Percentiles rank a stretch among this genome's conserved stretches.
Evolutionary conservation across 2,329 filamentous ascomycete genomes (phyloP).

Genomic region (Podosphaera xanthii): DNA sequence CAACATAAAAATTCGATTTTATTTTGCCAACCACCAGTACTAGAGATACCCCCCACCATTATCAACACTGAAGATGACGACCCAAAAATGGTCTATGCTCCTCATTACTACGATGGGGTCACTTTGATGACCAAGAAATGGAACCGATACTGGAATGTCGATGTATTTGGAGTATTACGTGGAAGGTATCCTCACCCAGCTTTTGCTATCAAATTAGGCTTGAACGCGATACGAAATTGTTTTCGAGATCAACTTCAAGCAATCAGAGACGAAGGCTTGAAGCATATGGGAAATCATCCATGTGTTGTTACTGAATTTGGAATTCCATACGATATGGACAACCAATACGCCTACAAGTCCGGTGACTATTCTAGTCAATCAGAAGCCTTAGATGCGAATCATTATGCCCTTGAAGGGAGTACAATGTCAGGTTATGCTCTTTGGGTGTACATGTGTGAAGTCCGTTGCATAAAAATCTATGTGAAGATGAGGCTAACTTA

Average conservation of each 20-base stretch:
- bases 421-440: constrained; percentile 66
- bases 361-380: constrained; percentile 88
- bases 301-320: constrained; percentile 87
- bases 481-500: constrained; percentile 6
- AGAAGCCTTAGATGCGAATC: constrained; percentile 84
- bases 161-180: constrained; percentile 76
- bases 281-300: constrained; percentile 72
- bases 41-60: constrained; percentile 74
- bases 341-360: constrained; percentile 83
- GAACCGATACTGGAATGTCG: constrained; percentile 94
- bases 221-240: constrained; percentile 83
- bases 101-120: constrained; percentile 92
- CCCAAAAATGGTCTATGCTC: constrained; percentile 70
- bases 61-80: constrained; percentile 81
- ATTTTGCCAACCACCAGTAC: constrained; percentile 74
- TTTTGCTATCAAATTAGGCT: constrained; percentile 80
- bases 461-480: constrained; percentile 19
- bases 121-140: constrained; percentile 96
- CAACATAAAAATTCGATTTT: constrained; percentile 66
- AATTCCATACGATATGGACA: constrained; percentile 97
- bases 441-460: constrained; percentile 63
- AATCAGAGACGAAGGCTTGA: constrained; percentile 66
- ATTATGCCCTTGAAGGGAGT: constrained; percentile 74
- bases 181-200: constrained; percentile 74
- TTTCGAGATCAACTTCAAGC: constrained; percentile 69